Evolutionary conservation across 257 asterid species (phyloP).

Genomic region (Mitragyna speciosa): DNA sequence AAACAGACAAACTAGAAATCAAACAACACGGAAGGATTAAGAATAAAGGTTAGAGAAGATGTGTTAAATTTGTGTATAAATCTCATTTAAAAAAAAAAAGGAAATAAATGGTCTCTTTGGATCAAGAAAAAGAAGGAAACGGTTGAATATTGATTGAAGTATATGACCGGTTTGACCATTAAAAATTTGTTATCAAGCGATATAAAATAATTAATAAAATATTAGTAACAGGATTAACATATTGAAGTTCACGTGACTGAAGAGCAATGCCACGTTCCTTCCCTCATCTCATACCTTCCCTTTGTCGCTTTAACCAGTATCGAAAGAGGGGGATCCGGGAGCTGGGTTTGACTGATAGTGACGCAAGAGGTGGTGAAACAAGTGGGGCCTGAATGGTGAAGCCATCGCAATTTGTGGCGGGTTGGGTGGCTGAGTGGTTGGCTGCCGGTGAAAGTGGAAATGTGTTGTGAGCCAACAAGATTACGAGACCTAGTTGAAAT

Average conservation of each 20-base stretch:
- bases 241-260: not conserved
- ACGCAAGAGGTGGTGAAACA: not conserved
- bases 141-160: not conserved
- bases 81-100: too few species aligned
- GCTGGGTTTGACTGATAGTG: not conserved
- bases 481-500: too few species aligned
- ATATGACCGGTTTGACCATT: not conserved
- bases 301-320: not conserved
- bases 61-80: not conserved
- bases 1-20: not conserved
- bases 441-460: too few species aligned
- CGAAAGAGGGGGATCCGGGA: not conserved
- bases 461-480: too few species aligned
- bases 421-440: not conserved
- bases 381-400: not conserved
- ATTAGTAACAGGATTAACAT: not conserved
- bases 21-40: not conserved
- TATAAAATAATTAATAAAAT: not conserved
- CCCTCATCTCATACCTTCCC: not conserved
- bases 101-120: not conserved
- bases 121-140: constrained; percentile 1
- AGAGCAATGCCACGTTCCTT: not conserved
- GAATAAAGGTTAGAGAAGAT: too few species aligned
- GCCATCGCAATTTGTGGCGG: not conserved
- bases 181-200: not conserved